Conservation (phyloP, 148 eudicot species). For the Salicornia ramosissima region DNA sequence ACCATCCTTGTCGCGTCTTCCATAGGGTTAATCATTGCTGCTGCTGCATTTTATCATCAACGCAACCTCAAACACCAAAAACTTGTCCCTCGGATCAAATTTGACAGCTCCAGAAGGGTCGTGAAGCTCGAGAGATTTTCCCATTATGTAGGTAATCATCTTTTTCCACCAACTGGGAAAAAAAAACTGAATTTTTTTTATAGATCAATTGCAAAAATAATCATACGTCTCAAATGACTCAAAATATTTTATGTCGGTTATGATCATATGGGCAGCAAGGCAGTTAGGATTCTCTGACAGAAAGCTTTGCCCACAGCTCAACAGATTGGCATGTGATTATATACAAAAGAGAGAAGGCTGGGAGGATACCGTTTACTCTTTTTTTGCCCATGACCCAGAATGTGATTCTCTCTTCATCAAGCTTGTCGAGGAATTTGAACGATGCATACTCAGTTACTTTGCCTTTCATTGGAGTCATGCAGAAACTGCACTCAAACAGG, state of each 20-base stretch:
- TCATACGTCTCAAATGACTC: constrained; percentile 2
- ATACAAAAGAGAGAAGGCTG: constrained; percentile 71
- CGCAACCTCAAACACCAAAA: constrained; percentile 42
- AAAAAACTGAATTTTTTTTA: neutral
- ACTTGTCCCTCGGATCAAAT: constrained; percentile 53
- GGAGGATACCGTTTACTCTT: constrained; percentile 76
- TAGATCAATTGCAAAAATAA: neutral
- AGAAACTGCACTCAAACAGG: constrained; percentile 73
- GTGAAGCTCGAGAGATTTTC: constrained; percentile 70
- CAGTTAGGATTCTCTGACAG: constrained; percentile 77
- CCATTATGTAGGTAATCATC: constrained; percentile 82
- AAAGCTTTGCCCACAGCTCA: constrained; percentile 66
- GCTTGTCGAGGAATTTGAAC: constrained; percentile 90
- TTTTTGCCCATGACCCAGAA: constrained; percentile 59
- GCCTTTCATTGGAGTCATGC: constrained; percentile 93
- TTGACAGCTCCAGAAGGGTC: constrained; percentile 54
- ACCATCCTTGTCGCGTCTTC: constrained; percentile 54
- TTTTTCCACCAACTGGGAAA: neutral
- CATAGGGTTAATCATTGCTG: constrained; percentile 57
- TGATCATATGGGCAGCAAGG: constrained; percentile 55
- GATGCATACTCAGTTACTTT: constrained; percentile 94
- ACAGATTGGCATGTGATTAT: constrained; percentile 87
- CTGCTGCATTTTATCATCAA: constrained; percentile 41
- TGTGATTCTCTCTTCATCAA: constrained; percentile 87
- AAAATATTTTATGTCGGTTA: neutral